Evolutionary conservation across 2,329 filamentous ascomycete species (phyloP), one percentile per base, ranked within the genome.

Genomic region (Thelonectria discophora): DNA sequence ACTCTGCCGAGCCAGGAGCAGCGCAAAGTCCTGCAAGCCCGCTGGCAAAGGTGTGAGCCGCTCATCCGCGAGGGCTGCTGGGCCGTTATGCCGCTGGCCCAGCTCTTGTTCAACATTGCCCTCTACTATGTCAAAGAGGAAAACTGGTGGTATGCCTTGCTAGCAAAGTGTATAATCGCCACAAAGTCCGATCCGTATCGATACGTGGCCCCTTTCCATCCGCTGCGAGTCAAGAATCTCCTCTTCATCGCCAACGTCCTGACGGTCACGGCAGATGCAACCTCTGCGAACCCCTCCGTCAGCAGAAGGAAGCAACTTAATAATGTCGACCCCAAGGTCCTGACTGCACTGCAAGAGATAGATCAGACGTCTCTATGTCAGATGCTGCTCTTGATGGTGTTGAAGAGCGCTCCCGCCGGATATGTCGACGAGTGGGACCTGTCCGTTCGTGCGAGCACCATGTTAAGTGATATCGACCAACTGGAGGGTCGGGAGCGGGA

Each of bases 311-410:
- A 13, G 15, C 34, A 13, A 15, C 3, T 11, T 13, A 15, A 37
- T 12, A 15, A 15, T 15, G 34, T 37, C 11, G 34, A 13, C 15
- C 6, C 10, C 34, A 13, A 37, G 34, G 64, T 67, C 13, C 66
- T 74, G 1, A 66, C 78, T 18, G 62, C 70, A 0, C 67, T 86
- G 17, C 70, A 72, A 4, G 76, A 78, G 15, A 79, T 83, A 10
- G 85, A 87, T 58, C 83, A 84, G 63, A 78, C 84, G 3, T 82
- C 81, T 10, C 74, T 86, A 51, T 83, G 82, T 63, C 84, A 88
- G 66, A 81, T 81, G 56, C 70, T 88, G 13, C 74, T 87, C 55
- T 74, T 80, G 39, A 77, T 88, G 67, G 76, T 83, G 12, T 64
- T 81, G 18, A 73, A 77, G 30, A 78, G 80, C 47, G 79, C 76